Percentiles rank a stretch among this genome's conserved stretches.
Evolutionary conservation across 2,329 filamentous ascomycete species (phyloP).

Genomic region (Pseudogymnoascus sp.): DNA sequence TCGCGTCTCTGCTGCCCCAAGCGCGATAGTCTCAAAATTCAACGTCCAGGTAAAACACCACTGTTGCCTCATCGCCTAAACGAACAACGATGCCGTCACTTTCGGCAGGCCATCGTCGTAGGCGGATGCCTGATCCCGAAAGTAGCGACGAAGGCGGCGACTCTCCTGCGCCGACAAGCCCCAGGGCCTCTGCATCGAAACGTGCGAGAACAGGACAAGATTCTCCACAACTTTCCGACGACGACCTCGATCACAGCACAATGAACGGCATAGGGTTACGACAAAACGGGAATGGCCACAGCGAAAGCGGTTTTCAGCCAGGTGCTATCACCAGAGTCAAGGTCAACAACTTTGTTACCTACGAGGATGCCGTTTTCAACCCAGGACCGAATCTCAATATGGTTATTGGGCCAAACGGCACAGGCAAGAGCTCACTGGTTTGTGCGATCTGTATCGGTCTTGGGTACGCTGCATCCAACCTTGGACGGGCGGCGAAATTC

Average conservation of each 20-base stretch:
- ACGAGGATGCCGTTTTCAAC: constrained; percentile 82
- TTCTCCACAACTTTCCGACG: not conserved
- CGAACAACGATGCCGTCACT: constrained; percentile 7
- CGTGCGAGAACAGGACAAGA: not conserved
- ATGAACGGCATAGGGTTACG: not conserved
- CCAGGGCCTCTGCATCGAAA: not conserved
- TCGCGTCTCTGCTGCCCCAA: not conserved
- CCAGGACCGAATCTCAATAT: constrained; percentile 93
- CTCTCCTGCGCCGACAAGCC: not conserved
- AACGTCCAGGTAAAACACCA: not conserved
- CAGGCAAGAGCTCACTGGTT: constrained; percentile 93
- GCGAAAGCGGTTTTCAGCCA: constrained; percentile 35
- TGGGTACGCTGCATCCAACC: constrained; percentile 71
- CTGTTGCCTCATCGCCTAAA: not conserved
- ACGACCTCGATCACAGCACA: constrained; percentile 1
- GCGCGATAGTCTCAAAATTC: constrained; percentile 4
- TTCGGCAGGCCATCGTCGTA: not conserved
- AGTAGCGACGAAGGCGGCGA: not conserved
- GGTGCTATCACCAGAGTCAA: constrained; percentile 85
- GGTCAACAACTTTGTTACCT: constrained; percentile 87
- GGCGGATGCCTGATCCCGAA: not conserved
- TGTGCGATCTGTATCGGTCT: constrained; percentile 93
- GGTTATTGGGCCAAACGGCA: constrained; percentile 98
- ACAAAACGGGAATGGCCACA: not conserved
- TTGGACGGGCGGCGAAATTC: constrained; percentile 77